A percentile compares a stretch with the other conserved stretches of the same genome.
These are phyloP conservation scores for Saccharomycopsis selenospora DNA, from an alignment of 805 yeast genomes.

Conservation along the genomic window DNA sequence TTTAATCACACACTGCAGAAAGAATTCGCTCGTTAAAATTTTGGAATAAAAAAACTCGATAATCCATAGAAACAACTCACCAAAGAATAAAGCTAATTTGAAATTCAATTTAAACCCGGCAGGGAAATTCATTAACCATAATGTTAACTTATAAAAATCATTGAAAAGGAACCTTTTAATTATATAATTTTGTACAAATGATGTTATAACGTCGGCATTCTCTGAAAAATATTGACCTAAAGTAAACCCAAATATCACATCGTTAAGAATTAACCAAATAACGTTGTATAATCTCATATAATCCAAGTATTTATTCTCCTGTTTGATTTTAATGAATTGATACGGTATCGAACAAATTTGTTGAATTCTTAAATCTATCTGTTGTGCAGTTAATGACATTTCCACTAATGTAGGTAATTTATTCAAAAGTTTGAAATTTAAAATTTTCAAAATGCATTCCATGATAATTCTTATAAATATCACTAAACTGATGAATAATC, in stretches of 20 bases:
- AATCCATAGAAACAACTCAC: constrained; percentile 83
- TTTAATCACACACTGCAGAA: constrained; percentile 7
- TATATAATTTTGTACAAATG: constrained; percentile 26
- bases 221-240: constrained; percentile 43
- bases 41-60: constrained; percentile 51
- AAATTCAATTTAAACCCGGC: constrained; percentile 89
- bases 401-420: constrained; percentile 29
- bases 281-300: constrained; percentile 80
- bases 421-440: constrained; percentile 28
- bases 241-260: constrained; percentile 64
- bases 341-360: constrained; percentile 75
- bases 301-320: constrained; percentile 39
- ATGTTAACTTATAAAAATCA: constrained; percentile 42
- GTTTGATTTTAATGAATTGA: constrained; percentile 55
- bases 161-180: constrained; percentile 38
- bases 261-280: constrained; percentile 81
- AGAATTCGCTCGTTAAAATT: constrained; percentile 15
- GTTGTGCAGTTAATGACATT: constrained; percentile 61
- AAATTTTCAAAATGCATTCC: constrained; percentile 17
- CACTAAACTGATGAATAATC: constrained; percentile 3
- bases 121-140: constrained; percentile 82
- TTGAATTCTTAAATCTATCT: constrained; percentile 67
- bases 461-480: constrained; percentile 7
- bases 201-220: constrained; percentile 27
- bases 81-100: constrained; percentile 78